Evolutionary conservation across 208 protist genomes (phyloP), one percentile per base, ranked within the genome.

Genomic region (Phytomonas francai): DNA sequence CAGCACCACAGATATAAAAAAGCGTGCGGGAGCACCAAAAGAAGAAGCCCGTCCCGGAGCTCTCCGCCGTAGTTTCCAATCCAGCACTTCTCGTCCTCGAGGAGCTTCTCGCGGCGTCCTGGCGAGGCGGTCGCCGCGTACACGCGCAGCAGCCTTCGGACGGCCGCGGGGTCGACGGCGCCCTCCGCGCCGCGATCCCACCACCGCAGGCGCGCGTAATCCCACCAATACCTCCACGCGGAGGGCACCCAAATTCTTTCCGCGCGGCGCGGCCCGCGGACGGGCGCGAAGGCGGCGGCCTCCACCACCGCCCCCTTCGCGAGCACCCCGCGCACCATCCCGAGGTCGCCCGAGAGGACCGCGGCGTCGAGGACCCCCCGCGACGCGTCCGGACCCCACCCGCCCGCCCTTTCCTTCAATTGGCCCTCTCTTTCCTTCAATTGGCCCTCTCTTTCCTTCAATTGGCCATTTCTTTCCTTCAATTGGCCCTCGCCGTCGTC

Each of bases 241-340:
- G 12, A 30, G 1, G 28, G 60, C 3, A 70, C 11, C 34, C 65
- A 68, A 1, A 6, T 61, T 16, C 61, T 70, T 30, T 69, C 68
- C 16, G 73, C 67, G 27, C 67, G 68, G 1, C 59, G 77, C 39
- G 76, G 36, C 30, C 64, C 66, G 0, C 65, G 58, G 9, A 57
- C 51, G 0, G 67, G 68, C 42, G 32, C 73, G 30, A 39, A 19
- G 54, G 75, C 69, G 12, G 59, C 67, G 0, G 67, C 67, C 59
- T 70, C 51, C 31, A 80, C 62, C 63, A 88, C 75, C 14, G 85
- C 84, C 0, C 81, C 87, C 63, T 79, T 81, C 30, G 66, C 65
- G n/a, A 92, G 73, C 61, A 94, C 63, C n/a, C 71, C 68, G 22
- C 78, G 76, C 29, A 92, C 83, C n/a, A 90, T 65, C 19, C 59